phyloP scores from a whole-genome alignment of 306 rosid species.

The Trifolium dubium region DNA sequence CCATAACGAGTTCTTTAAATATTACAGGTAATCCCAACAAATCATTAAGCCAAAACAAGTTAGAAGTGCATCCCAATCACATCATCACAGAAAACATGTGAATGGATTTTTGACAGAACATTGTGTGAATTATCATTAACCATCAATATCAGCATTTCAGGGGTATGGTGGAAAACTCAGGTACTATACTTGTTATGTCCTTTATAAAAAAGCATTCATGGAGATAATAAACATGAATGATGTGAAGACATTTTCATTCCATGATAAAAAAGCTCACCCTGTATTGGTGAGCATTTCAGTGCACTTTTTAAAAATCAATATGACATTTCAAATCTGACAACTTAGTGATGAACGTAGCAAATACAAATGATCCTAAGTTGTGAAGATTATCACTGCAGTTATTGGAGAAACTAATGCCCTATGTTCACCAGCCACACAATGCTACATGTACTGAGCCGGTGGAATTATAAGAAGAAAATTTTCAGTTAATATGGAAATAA shows the following conservation, averaged over 20 bases:
- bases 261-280: background rate
- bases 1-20: background rate
- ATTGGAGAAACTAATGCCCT: slow-evolving; percentile 28
- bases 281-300: background rate
- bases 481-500: slow-evolving; percentile 28
- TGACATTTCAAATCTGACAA: slow-evolving; percentile 25
- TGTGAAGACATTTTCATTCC: background rate
- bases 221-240: background rate
- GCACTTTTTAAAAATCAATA: slow-evolving; percentile 4
- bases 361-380: slow-evolving; percentile 38
- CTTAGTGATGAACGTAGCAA: slow-evolving; percentile 5
- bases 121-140: background rate
- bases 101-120: background rate
- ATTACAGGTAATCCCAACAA: background rate
- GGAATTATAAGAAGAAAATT: slow-evolving; percentile 18
- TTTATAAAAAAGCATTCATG: background rate
- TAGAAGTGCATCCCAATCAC: background rate
- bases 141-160: background rate
- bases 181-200: background rate
- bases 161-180: background rate
- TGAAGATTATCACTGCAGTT: slow-evolving; percentile 34
- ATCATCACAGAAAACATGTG: background rate
- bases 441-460: slow-evolving; percentile 29
- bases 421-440: slow-evolving; percentile 31
- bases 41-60: background rate